Conservation (phyloP, 2,329 filamentous ascomycete genomes). For the Metarhizium guizhouense region DNA sequence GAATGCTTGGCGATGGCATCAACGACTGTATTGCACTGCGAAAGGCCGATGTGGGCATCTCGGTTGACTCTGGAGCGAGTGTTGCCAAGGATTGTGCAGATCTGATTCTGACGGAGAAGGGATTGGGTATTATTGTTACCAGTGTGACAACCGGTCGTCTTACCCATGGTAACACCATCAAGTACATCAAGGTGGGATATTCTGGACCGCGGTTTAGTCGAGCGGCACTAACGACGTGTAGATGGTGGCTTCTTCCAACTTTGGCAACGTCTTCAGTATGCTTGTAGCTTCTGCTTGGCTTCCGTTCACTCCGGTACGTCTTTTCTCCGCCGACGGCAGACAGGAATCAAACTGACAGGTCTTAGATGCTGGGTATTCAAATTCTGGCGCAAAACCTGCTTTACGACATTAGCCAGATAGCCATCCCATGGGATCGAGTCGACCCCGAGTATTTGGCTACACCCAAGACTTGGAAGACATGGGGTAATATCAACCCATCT, state of each 20-base stretch:
- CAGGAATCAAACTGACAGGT: not conserved
- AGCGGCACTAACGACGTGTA: not conserved
- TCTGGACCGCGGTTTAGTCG: not conserved
- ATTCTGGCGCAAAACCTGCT: slow-evolving; percentile 19
- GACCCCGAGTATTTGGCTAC: slow-evolving; percentile 17
- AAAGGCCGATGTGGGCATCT: slow-evolving; percentile 18
- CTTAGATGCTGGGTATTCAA: slow-evolving; percentile 17
- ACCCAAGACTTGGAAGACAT: slow-evolving; percentile 17
- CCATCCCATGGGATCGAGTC: slow-evolving; percentile 19
- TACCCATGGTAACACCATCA: slow-evolving; percentile 20
- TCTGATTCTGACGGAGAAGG: slow-evolving; percentile 20
- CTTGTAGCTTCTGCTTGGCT: slow-evolving; percentile 19
- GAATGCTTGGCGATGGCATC: slow-evolving; percentile 21
- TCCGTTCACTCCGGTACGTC: slow-evolving; percentile 13
- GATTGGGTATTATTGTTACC: slow-evolving; percentile 17
- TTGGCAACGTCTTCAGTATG: slow-evolving; percentile 21
- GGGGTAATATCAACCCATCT: slow-evolving; percentile 1
- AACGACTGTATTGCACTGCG: slow-evolving; percentile 21
- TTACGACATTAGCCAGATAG: slow-evolving; percentile 21
- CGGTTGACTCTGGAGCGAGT: slow-evolving; percentile 19
- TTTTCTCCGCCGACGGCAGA: not conserved
- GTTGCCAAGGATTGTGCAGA: slow-evolving; percentile 21
- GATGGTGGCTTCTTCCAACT: slow-evolving; percentile 22
- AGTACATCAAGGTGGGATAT: slow-evolving; percentile 16
- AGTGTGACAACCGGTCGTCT: slow-evolving; percentile 16